phyloP scores from a whole-genome alignment of 768 basidiomycete genomes.

The Cystobasidium ongulense region DNA sequence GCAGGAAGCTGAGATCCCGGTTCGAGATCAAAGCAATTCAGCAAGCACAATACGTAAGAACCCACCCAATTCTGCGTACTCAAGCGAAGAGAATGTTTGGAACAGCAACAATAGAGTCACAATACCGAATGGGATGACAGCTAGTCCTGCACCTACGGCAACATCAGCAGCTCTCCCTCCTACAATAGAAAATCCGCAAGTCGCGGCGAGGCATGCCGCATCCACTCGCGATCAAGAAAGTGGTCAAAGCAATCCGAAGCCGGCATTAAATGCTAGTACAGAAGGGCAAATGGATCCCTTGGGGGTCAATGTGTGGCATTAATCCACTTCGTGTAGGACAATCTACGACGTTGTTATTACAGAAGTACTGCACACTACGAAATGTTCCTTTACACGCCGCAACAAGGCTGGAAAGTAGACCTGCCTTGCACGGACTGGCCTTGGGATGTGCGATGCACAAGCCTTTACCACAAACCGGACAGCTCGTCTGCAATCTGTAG shows the following conservation, averaged over 20 bases:
- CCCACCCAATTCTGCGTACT: too few relatives aligned
- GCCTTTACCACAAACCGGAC: neutral
- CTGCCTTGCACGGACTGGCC: too few relatives aligned
- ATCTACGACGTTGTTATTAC: too few relatives aligned
- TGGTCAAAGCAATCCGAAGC: neutral
- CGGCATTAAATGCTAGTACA: neutral
- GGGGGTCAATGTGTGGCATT: neutral
- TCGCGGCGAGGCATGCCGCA: too few relatives aligned
- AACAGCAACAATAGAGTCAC: neutral
- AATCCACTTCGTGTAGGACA: neutral
- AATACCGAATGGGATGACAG: neutral
- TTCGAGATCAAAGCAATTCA: neutral
- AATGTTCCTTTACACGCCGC: too few relatives aligned
- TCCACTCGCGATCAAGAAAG: neutral
- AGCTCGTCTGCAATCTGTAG: neutral
- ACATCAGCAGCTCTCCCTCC: neutral
- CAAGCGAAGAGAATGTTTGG: neutral
- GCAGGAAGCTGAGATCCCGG: neutral
- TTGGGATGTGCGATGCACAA: neutral
- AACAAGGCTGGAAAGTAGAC: too few relatives aligned
- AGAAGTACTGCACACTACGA: too few relatives aligned
- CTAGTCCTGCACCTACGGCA: neutral
- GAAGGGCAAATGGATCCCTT: neutral
- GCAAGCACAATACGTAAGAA: neutral
- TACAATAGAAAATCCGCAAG: too few relatives aligned